Base-by-base conservation (phyloP, 305 asterid species). In the Stenogyne calaminthoides region DNA sequence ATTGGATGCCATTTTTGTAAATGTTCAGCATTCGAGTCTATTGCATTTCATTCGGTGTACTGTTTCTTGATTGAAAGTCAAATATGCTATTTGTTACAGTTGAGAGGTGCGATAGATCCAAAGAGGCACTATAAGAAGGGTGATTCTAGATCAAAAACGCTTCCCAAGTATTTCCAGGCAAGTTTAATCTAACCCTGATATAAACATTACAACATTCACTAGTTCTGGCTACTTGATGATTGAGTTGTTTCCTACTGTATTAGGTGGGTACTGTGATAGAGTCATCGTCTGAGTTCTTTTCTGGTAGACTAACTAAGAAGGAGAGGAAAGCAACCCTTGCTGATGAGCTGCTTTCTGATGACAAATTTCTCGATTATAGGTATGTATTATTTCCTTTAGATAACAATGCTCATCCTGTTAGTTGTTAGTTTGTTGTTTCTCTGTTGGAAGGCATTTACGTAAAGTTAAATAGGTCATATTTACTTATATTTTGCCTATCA, bases 101-200 rank as follows among this genome's bases (percentile, higher is more conserved):
- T 90, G 65, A 88, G 97, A 80, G 66, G 80, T 74, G 97, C 81
- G 25, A 59, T 90, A 69, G 95, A 88, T 84, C 97, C 96, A 7
- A 92, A 86, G 83, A 90, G 96, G 83, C 95, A 87, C 80, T 92
- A 87, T 73, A 90, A 92, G 88, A 88, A 88, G 80, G 86, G 94
- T 71, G 88, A 84, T 15, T 80, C 90, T 37, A 89, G 72, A 74
- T 86, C 87, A 44, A 92, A 90, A 78, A 52, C 88, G 54, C 85
- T 88, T 67, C 96, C 96, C 75, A 90, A 92, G 82, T 88, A 88
- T 80, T 92, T 92, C 84, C 97, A 91, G 89, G 97, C 67, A 81
- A 88, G 77, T 81, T 25, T 19, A 10, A 64, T 81, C 32, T 25
- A 10, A 64, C 44, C 52, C n/a, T 44, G 68, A 16, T 52, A 20